Conservation (phyloP, 2,329 filamentous ascomycete genomes). For the Aspergillus pseudonomiae region DNA sequence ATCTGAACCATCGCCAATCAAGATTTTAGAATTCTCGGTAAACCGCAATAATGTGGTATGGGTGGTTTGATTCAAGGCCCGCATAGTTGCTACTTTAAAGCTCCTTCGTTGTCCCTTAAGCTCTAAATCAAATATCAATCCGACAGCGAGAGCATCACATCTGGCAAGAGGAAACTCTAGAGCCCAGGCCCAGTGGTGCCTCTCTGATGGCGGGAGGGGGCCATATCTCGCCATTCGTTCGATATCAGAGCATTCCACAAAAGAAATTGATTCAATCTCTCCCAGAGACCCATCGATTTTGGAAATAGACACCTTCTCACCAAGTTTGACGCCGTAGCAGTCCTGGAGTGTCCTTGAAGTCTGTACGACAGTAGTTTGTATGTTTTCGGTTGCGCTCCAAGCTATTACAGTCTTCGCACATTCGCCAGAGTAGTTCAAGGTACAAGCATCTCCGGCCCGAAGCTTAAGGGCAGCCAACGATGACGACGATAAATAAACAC, state of each 20-base stretch:
- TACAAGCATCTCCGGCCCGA: constrained; percentile 61
- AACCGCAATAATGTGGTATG: constrained; percentile 40
- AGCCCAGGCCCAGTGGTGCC: constrained; percentile 52
- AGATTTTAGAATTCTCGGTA: constrained; percentile 35
- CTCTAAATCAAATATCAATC: constrained; percentile 69
- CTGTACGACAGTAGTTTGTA: constrained; percentile 70
- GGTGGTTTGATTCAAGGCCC: constrained; percentile 44
- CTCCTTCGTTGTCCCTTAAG: constrained; percentile 60
- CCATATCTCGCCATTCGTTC: constrained; percentile 41
- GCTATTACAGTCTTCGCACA: constrained; percentile 61
- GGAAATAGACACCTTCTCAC: constrained; percentile 67
- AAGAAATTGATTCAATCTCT: constrained; percentile 60
- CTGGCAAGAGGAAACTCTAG: constrained; percentile 50
- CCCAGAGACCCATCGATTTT: constrained; percentile 55
- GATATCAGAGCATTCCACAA: constrained; percentile 61
- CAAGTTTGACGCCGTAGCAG: constrained; percentile 71
- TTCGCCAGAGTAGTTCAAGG: constrained; percentile 38
- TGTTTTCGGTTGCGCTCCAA: constrained; percentile 63
- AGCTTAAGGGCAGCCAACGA: constrained; percentile 60
- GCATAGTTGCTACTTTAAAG: constrained; percentile 65
- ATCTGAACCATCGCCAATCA: constrained; percentile 32
- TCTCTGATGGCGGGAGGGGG: constrained; percentile 40
- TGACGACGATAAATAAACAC: constrained; percentile 60
- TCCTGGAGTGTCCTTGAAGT: constrained; percentile 75
- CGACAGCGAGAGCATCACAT: constrained; percentile 70